Evolutionary conservation across 2,329 filamentous ascomycete genomes (phyloP).

Genomic region (Aaosphaeria arxii): DNA sequence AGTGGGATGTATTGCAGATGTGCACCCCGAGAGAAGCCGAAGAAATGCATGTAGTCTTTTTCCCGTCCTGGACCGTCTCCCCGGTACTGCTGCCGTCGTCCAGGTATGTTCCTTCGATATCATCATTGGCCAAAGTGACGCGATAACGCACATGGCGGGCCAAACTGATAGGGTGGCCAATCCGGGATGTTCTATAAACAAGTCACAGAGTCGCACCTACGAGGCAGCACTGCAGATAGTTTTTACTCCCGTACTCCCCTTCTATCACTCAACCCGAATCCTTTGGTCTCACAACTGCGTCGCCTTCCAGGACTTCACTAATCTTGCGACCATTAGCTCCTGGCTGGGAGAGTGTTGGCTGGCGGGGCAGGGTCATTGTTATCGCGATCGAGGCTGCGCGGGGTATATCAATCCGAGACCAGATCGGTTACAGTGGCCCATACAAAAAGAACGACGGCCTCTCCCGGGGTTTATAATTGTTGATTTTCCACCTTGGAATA

Average conservation of each 20-base stretch:
- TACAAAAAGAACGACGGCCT: constrained; percentile 5
- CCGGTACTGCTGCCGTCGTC: background rate
- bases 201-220: background rate
- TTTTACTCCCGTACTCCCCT: constrained; percentile 2
- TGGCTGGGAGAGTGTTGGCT: background rate
- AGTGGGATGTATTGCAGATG: background rate
- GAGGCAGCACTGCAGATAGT: constrained; percentile 5
- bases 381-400: constrained; percentile 2
- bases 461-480: background rate
- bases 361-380: constrained; percentile 5
- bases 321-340: background rate
- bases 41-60: background rate
- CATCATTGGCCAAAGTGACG: constrained; percentile 1
- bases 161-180: background rate
- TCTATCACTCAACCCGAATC: background rate
- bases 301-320: constrained; percentile 1
- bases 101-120: background rate
- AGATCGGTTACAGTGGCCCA: background rate
- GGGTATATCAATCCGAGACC: constrained; percentile 11
- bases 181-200: background rate
- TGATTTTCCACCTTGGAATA: too few relatives aligned
- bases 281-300: constrained; percentile 8
- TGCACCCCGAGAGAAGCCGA: background rate
- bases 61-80: background rate
- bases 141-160: constrained; percentile 1